Conservation (phyloP, 306 rosid genomes). For the Leucaena leucocephala region DNA sequence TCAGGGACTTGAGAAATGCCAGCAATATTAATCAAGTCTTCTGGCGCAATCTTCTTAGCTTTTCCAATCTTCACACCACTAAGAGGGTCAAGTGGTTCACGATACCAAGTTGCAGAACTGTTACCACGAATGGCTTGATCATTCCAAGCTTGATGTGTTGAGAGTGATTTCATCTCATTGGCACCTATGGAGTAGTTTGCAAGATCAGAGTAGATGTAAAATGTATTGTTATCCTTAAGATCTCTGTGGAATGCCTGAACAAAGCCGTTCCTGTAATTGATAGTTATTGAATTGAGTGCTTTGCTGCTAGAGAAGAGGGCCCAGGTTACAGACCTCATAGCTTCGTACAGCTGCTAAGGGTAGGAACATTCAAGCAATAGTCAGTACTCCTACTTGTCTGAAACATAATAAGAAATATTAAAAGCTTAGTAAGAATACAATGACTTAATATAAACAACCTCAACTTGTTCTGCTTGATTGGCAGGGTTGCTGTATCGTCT, state of each 20-base stretch:
- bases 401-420: background rate
- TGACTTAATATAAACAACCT: conserved; percentile 53
- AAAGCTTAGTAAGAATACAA: conserved; percentile 3
- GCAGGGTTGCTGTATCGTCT: conserved; percentile 72
- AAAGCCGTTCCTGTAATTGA: conserved; percentile 89
- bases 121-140: conserved; percentile 72
- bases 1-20: conserved; percentile 91
- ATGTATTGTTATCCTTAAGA: conserved; percentile 80
- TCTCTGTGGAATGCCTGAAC: conserved; percentile 97
- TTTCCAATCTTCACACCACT: conserved; percentile 91
- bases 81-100: conserved; percentile 89
- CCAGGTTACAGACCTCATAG: conserved; percentile 91
- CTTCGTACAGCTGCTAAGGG: conserved; percentile 83
- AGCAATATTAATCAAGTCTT: conserved; percentile 83
- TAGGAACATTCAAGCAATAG: conserved; percentile 28
- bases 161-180: conserved; percentile 41
- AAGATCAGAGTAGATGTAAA: conserved; percentile 88
- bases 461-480: conserved; percentile 90
- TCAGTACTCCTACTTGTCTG: conserved; percentile 15
- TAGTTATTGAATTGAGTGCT: conserved; percentile 92
- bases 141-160: conserved; percentile 62
- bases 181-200: conserved; percentile 81
- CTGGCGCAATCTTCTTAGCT: conserved; percentile 82
- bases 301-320: conserved; percentile 82
- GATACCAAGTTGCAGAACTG: conserved; percentile 83